A percentile compares a stretch with the other conserved stretches of the same genome.
These are phyloP conservation scores for Elongisporangium senticosum DNA, from an alignment of 352 stramenopile species.

Conservation along the genomic window DNA sequence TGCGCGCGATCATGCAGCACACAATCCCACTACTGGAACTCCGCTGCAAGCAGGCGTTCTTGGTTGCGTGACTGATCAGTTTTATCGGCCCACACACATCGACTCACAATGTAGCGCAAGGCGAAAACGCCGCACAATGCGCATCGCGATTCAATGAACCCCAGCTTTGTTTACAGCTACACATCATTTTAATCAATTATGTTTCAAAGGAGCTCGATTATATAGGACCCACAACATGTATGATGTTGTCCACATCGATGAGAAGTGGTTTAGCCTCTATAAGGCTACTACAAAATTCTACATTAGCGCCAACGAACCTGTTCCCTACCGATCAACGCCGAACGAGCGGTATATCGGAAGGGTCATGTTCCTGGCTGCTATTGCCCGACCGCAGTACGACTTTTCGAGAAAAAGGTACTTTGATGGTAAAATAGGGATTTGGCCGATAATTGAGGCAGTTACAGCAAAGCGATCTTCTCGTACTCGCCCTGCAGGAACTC, in stretches of 20 bases:
- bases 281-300: conserved; percentile 13
- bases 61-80: too few species aligned
- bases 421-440: conserved; percentile 41
- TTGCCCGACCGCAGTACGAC: conserved; percentile 38
- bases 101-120: too few species aligned
- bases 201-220: conserved; percentile 18
- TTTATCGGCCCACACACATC: too few species aligned
- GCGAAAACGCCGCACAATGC: too few species aligned
- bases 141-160: too few species aligned
- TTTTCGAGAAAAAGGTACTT: conserved; percentile 22
- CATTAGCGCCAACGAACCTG: conserved; percentile 2
- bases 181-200: conserved; percentile 13
- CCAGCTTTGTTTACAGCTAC: too few species aligned
- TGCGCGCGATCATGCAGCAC: too few species aligned
- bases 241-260: conserved; percentile 38
- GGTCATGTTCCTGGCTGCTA: conserved; percentile 40
- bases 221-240: conserved; percentile 31
- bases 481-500: conserved; percentile 1
- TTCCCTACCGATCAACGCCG: conserved; percentile 7
- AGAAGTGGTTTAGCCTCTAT: conserved; percentile 38
- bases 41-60: too few species aligned
- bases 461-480: not conserved
- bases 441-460: conserved; percentile 11
- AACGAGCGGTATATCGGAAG: conserved; percentile 25
- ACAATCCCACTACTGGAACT: too few species aligned